phyloP scores from a whole-genome alignment of 345 rosid species.

The Mercurialis annua region DNA sequence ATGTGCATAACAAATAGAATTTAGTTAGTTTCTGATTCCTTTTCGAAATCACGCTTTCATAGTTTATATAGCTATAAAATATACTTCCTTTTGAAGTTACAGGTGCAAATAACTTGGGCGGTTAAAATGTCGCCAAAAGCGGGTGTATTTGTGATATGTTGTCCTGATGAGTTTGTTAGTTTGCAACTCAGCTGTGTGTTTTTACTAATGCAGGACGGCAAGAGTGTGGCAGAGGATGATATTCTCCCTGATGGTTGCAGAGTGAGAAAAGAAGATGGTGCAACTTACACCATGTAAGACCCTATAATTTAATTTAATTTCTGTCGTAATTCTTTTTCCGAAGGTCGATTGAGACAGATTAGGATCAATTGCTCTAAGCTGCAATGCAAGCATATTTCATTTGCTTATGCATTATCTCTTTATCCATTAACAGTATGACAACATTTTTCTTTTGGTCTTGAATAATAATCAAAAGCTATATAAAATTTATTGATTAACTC shows the following conservation, averaged over 20 bases:
- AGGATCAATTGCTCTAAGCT: background rate
- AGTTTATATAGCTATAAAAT: background rate
- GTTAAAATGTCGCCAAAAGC: background rate
- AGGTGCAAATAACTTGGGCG: too few relatives aligned
- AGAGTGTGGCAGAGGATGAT: constrained; percentile 32
- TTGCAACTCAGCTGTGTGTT: background rate
- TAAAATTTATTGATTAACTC: background rate
- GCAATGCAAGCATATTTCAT: background rate
- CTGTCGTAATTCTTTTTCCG: too few relatives aligned
- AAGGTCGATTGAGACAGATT: background rate
- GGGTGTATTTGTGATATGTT: background rate
- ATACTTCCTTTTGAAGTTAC: background rate
- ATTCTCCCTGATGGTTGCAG: constrained; percentile 38
- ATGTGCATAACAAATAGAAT: background rate
- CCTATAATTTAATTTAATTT: too few relatives aligned
- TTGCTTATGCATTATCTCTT: background rate
- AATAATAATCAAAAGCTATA: too few relatives aligned
- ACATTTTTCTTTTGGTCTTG: too few relatives aligned
- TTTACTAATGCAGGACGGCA: constrained; percentile 29
- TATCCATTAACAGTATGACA: background rate
- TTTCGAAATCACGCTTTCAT: background rate
- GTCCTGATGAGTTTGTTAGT: too few relatives aligned
- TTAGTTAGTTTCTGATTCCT: background rate
- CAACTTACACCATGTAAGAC: too few relatives aligned
- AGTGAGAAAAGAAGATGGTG: constrained; percentile 37